Evolutionary conservation across 2,329 filamentous ascomycete species (phyloP).

Genomic region (Thielaviopsis euricoi): DNA sequence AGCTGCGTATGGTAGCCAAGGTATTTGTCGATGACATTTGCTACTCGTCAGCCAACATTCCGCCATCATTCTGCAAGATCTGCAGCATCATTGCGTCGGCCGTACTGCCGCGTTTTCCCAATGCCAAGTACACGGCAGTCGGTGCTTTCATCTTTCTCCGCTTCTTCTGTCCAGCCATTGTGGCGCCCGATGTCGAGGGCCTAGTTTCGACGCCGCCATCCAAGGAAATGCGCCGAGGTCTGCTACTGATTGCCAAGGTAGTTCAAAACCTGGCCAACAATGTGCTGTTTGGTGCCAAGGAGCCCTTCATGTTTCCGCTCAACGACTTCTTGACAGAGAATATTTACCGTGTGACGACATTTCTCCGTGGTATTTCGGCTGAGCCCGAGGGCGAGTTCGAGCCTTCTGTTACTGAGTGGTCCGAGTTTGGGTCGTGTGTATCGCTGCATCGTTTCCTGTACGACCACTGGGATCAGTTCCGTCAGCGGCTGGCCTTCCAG

Average conservation of each 20-base stretch:
- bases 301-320: slow-evolving; percentile 55
- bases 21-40: slow-evolving; percentile 58
- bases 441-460: slow-evolving; percentile 53
- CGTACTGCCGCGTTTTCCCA: slow-evolving; percentile 47
- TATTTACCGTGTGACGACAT: slow-evolving; percentile 50
- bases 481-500: slow-evolving; percentile 44
- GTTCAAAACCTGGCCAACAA: slow-evolving; percentile 59
- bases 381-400: slow-evolving; percentile 30
- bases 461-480: slow-evolving; percentile 54
- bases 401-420: slow-evolving; percentile 30
- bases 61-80: slow-evolving; percentile 47
- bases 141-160: slow-evolving; percentile 56
- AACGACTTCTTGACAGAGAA: slow-evolving; percentile 54
- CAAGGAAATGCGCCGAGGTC: slow-evolving; percentile 51
- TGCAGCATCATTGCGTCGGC: slow-evolving; percentile 51
- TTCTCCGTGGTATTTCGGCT: slow-evolving; percentile 50
- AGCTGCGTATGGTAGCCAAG: slow-evolving; percentile 50
- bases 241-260: slow-evolving; percentile 54
- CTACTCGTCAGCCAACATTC: slow-evolving; percentile 43
- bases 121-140: slow-evolving; percentile 56
- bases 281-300: slow-evolving; percentile 54
- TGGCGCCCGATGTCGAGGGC: slow-evolving; percentile 51
- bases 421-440: slow-evolving; percentile 56
- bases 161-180: slow-evolving; percentile 58
- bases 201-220: slow-evolving; percentile 44